These are phyloP conservation scores for Ustulina deusta DNA, from an alignment of 2,329 filamentous ascomycete species.

Conservation along the genomic window DNA sequence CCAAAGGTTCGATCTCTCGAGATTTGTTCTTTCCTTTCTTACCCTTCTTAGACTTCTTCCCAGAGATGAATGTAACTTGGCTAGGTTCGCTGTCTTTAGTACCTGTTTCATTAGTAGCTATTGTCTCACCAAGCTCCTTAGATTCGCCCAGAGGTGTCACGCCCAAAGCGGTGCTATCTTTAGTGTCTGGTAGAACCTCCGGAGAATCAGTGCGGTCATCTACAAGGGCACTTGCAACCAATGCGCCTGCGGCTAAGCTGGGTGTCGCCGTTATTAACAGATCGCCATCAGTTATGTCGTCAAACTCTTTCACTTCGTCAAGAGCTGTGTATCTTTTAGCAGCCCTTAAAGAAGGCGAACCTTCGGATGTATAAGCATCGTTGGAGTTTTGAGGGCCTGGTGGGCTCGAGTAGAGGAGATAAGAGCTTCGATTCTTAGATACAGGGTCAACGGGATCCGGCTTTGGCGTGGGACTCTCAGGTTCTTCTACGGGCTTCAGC, in stretches of 20 bases:
- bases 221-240: slow-evolving; percentile 19
- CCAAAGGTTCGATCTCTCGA: slow-evolving; percentile 31
- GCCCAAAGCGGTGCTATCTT: slow-evolving; percentile 20
- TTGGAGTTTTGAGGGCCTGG: slow-evolving; percentile 47
- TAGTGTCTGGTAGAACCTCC: slow-evolving; percentile 1
- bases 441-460: slow-evolving; percentile 56
- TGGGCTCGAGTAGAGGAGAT: slow-evolving; percentile 56
- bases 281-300: slow-evolving; percentile 10
- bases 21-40: slow-evolving; percentile 54
- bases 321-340: slow-evolving; percentile 24
- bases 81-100: slow-evolving; percentile 21
- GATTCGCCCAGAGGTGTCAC: not conserved
- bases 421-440: slow-evolving; percentile 59
- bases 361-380: slow-evolving; percentile 35
- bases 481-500: slow-evolving; percentile 34
- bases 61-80: slow-evolving; percentile 25
- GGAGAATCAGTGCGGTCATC: slow-evolving; percentile 5
- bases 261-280: slow-evolving; percentile 8
- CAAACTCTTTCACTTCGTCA: slow-evolving; percentile 24
- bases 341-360: slow-evolving; percentile 34
- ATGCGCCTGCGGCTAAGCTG: slow-evolving; percentile 18
- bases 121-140: not conserved
- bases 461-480: slow-evolving; percentile 43
- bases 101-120: slow-evolving; percentile 19
- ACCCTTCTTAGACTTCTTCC: slow-evolving; percentile 54